Conservation (phyloP, 805 yeast genomes). For the Zygoascus biomembranicola region DNA sequence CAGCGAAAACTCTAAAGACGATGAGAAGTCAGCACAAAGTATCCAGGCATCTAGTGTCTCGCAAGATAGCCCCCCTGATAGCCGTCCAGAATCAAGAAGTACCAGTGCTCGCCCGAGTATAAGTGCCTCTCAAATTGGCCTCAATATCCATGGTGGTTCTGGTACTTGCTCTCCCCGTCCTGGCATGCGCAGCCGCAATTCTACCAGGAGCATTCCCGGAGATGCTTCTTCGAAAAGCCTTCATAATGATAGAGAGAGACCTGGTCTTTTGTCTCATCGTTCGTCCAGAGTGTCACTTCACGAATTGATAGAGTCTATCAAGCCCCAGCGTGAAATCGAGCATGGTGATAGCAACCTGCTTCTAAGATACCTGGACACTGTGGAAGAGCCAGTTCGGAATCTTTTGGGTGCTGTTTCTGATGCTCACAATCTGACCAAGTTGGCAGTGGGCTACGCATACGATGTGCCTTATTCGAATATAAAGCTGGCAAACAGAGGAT, state of each 20-base stretch:
- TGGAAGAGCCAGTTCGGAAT: constrained; percentile 27
- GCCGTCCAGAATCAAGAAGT: background rate
- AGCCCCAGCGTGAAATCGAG: constrained; percentile 30
- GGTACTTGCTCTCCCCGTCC: background rate
- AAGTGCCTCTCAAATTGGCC: background rate
- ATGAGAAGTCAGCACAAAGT: background rate
- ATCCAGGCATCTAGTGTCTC: background rate
- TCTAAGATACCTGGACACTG: constrained; percentile 24
- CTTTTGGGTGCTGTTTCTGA: constrained; percentile 31
- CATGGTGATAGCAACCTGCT: constrained; percentile 31
- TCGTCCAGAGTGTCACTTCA: background rate
- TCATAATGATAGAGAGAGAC: background rate
- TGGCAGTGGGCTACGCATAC: constrained; percentile 32
- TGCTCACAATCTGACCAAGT: constrained; percentile 28
- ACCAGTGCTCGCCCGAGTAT: background rate
- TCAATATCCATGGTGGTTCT: no score
- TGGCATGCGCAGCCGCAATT: background rate
- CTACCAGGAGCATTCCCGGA: background rate
- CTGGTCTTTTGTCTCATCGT: background rate
- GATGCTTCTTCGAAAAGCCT: background rate
- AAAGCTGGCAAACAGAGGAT: background rate
- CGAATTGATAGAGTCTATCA: constrained; percentile 8
- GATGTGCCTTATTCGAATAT: constrained; percentile 27
- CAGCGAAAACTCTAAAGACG: background rate
- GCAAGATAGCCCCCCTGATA: background rate